Percentiles rank a stretch among this genome's conserved stretches.
phyloP scores from a whole-genome alignment of 2,329 filamentous ascomycete species.

The Sarocladium strictum region DNA sequence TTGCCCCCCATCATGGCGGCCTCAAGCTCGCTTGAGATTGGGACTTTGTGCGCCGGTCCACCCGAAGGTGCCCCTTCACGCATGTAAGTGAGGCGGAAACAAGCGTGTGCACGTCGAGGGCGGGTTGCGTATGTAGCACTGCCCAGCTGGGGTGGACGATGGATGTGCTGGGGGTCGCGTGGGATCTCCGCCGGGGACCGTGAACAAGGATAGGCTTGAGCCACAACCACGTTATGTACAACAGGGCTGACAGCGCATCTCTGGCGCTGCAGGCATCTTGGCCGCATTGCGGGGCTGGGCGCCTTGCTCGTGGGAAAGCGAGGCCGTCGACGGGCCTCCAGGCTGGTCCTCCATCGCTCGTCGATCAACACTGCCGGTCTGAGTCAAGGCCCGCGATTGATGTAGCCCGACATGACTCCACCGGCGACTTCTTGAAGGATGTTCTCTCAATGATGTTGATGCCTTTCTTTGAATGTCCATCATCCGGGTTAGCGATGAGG shows the following conservation, averaged over 20 bases:
- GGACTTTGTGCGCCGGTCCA: background rate
- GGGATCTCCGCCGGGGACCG: background rate
- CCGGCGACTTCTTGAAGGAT: too few relatives aligned
- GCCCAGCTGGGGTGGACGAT: background rate
- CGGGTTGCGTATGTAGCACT: background rate
- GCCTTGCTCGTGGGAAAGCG: background rate
- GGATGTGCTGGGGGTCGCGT: background rate
- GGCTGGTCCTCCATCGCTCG: too few relatives aligned
- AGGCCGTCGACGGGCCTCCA: background rate
- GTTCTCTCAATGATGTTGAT: too few relatives aligned
- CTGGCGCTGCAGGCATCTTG: background rate
- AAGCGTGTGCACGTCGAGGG: background rate
- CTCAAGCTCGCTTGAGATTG: background rate
- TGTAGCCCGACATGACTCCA: too few relatives aligned
- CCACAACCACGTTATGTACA: background rate
- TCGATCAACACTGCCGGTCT: background rate
- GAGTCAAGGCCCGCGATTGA: background rate
- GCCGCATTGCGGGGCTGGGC: background rate
- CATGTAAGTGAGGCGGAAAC: conserved; percentile 1
- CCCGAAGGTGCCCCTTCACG: background rate
- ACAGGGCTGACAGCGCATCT: background rate
- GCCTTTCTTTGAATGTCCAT: too few relatives aligned
- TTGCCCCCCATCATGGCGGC: background rate
- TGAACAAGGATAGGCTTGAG: background rate
- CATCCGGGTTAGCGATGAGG: background rate